Evolutionary conservation across 257 asterid species (phyloP).

Genomic region (Salvia hispanica): DNA sequence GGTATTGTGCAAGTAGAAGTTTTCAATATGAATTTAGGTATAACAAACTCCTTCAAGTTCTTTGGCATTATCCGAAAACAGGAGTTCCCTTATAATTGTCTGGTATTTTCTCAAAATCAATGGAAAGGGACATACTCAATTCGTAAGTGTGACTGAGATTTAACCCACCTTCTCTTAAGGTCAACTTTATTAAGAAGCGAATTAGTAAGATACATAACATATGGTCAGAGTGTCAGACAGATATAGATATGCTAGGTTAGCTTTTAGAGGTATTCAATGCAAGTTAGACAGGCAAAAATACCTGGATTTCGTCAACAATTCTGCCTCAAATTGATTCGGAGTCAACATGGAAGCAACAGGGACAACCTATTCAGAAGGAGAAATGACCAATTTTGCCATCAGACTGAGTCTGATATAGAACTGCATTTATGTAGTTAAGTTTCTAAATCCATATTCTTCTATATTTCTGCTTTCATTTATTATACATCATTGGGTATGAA

Average conservation of each 20-base stretch:
- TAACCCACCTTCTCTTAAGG: not conserved
- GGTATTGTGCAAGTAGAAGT: not conserved
- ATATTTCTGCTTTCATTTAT: not conserved
- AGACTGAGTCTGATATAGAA: slow-evolving; percentile 24
- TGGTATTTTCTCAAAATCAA: not conserved
- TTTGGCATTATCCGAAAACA: not conserved
- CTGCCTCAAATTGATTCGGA: slow-evolving; percentile 99
- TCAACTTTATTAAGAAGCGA: slow-evolving; percentile 10
- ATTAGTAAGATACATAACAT: slow-evolving; percentile 17
- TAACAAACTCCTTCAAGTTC: not conserved
- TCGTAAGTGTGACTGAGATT: not conserved
- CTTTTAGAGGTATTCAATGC: slow-evolving; percentile 19
- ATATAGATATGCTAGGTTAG: slow-evolving; percentile 13
- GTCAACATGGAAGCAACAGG: slow-evolving; percentile 98
- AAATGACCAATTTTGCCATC: slow-evolving; percentile 30
- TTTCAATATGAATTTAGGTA: not conserved
- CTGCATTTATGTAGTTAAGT: slow-evolving; percentile 17
- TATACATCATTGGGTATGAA: slow-evolving; percentile 4
- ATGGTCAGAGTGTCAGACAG: not conserved
- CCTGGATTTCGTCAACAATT: slow-evolving; percentile 79
- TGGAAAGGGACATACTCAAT: slow-evolving; percentile 11
- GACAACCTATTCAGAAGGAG: slow-evolving; percentile 63
- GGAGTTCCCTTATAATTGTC: not conserved
- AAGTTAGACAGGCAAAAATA: slow-evolving; percentile 36
- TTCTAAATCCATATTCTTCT: not conserved